Conservation (phyloP, 2,329 filamentous ascomycete species). For the Aspergillus fructus region DNA sequence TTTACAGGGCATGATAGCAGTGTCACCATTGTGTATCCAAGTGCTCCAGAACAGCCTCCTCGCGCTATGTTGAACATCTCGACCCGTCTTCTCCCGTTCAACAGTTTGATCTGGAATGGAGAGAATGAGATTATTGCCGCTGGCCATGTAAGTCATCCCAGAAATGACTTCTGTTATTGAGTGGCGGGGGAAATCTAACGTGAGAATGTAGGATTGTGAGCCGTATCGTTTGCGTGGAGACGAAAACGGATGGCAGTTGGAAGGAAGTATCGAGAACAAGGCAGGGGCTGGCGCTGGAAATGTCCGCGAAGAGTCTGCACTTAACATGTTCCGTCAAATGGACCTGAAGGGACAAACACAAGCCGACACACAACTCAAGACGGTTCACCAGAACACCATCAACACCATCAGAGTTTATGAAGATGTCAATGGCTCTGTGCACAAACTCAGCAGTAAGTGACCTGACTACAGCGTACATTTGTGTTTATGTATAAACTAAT, state of each 20-base stretch:
- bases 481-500: constrained; percentile 19
- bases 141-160: constrained; percentile 64
- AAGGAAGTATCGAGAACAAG: constrained; percentile 77
- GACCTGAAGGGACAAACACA: constrained; percentile 91
- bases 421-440: constrained; percentile 62
- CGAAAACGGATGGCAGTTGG: constrained; percentile 78
- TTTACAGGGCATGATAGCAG: constrained; percentile 96
- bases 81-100: constrained; percentile 88
- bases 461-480: background rate
- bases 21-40: constrained; percentile 93
- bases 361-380: constrained; percentile 92
- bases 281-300: constrained; percentile 58
- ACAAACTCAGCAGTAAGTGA: constrained; percentile 80
- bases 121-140: constrained; percentile 94
- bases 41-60: constrained; percentile 84
- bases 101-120: constrained; percentile 86
- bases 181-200: constrained; percentile 4
- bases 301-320: constrained; percentile 79
- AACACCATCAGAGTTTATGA: constrained; percentile 78
- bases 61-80: constrained; percentile 85
- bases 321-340: constrained; percentile 99
- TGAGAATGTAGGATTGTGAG: constrained; percentile 61
- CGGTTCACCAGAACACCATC: constrained; percentile 95
- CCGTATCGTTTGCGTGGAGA: constrained; percentile 84
- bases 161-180: background rate